These are phyloP conservation scores for Prorocentrum cordatum DNA, from an alignment of 169 alveolate genomes.

Conservation along the genomic window DNA sequence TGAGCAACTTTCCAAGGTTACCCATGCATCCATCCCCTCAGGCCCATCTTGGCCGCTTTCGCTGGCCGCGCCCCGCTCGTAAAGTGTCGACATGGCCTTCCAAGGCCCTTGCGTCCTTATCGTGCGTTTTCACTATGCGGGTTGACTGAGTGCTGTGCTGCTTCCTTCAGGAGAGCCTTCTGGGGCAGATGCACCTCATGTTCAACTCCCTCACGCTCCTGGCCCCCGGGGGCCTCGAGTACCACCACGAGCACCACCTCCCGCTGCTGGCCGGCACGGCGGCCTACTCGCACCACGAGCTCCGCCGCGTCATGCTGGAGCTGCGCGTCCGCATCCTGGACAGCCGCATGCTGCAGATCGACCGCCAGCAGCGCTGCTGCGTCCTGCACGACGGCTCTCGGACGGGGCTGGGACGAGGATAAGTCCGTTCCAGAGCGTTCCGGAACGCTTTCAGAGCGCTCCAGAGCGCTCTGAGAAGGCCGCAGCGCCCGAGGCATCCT, in stretches of 20 bases:
- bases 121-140: no score
- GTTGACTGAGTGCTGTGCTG: not conserved
- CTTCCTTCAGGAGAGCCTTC: slow-evolving; percentile 52
- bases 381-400: slow-evolving; percentile 41
- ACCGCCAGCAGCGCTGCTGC: slow-evolving; percentile 65
- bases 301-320: slow-evolving; percentile 61
- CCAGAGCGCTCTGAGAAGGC: no score
- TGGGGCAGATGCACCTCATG: slow-evolving; percentile 27
- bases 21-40: no score
- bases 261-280: slow-evolving; percentile 48
- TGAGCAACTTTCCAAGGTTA: no score
- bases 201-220: slow-evolving; percentile 59
- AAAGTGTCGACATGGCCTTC: not conserved
- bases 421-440: no score
- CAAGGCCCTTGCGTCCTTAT: not conserved
- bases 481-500: no score
- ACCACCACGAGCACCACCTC: slow-evolving; percentile 47
- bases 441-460: no score
- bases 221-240: slow-evolving; percentile 53
- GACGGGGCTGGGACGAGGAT: no score
- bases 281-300: slow-evolving; percentile 48
- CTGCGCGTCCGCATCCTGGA: slow-evolving; percentile 48
- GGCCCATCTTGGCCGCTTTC: no score
- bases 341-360: slow-evolving; percentile 68
- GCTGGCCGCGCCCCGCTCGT: no score